phyloP scores from a whole-genome alignment of 495 filamentous ascomycete genomes.

The Parachaetomium inaequale region DNA sequence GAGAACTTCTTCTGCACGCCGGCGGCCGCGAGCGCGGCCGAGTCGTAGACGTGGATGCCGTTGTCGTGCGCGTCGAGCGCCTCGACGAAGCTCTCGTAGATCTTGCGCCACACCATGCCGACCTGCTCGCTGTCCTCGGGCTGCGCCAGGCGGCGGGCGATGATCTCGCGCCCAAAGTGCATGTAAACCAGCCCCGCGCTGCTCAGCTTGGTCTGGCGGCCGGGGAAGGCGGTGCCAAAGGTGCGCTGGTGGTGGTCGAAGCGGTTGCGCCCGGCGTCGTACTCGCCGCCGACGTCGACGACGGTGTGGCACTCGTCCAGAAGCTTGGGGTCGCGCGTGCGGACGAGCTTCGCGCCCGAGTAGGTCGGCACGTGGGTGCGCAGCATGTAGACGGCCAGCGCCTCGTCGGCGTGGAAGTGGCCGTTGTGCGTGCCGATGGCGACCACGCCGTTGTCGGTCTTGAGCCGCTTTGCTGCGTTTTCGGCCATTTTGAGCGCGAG shows the following conservation, averaged over 20 bases:
- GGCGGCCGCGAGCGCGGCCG: conserved; percentile 56
- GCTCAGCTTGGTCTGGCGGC: conserved; percentile 78
- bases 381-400: conserved; percentile 95
- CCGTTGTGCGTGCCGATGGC: conserved; percentile 91
- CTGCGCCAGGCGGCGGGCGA: conserved; percentile 58
- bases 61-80: conserved; percentile 97
- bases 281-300: conserved; percentile 91
- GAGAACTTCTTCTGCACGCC: conserved; percentile 75
- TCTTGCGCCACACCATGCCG: conserved; percentile 72
- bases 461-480: conserved; percentile 67
- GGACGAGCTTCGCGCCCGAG: conserved; percentile 66
- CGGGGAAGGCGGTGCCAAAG: conserved; percentile 74
- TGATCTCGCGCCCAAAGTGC: conserved; percentile 84
- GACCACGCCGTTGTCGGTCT: conserved; percentile 50
- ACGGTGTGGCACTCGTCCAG: conserved; percentile 87
- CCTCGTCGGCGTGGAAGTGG: conserved; percentile 98
- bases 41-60: conserved; percentile 77
- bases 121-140: conserved; percentile 60
- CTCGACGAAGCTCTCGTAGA: conserved; percentile 93
- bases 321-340: conserved; percentile 76
- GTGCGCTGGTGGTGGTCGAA: conserved; percentile 97
- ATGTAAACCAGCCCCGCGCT: conserved; percentile 91
- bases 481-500: conserved; percentile 50
- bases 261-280: conserved; percentile 68
- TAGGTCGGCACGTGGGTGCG: conserved; percentile 78